Evolutionary conservation across 805 yeast species (phyloP).

Genomic region (Blastobotrys parvus): DNA sequence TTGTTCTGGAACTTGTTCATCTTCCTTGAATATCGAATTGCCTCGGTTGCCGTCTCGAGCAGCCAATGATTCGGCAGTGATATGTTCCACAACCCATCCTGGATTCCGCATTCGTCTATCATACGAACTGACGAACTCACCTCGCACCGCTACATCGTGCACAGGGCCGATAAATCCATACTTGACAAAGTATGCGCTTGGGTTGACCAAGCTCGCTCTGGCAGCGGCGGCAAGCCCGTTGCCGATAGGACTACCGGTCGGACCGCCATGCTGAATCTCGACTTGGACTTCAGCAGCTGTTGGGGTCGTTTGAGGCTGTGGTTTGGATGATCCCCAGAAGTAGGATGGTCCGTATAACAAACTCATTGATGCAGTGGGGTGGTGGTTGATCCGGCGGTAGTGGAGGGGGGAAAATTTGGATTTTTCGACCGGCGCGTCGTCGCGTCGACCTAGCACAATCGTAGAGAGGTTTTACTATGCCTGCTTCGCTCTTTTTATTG

Average conservation of each 20-base stretch:
- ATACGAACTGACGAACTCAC: conserved; percentile 78
- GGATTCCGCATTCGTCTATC: conserved; percentile 84
- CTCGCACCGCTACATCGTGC: conserved; percentile 66
- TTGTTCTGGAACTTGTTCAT: conserved; percentile 64
- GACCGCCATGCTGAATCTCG: too few species aligned
- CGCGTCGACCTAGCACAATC: too few species aligned
- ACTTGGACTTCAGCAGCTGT: neutral
- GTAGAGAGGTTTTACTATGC: too few species aligned
- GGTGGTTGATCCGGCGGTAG: too few species aligned
- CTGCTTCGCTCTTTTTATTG: too few species aligned
- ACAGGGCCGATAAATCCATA: conserved; percentile 96
- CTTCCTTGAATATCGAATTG: conserved; percentile 79
- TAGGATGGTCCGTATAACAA: conserved; percentile 1
- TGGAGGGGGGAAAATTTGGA: too few species aligned
- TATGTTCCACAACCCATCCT: conserved; percentile 68
- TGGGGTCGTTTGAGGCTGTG: neutral
- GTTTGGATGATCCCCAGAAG: conserved; percentile 5
- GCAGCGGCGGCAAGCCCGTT: conserved; percentile 1
- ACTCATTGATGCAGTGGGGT: neutral
- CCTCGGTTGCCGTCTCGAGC: conserved; percentile 53
- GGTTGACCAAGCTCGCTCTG: conserved; percentile 39
- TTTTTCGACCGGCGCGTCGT: too few species aligned
- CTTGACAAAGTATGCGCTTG: conserved; percentile 68
- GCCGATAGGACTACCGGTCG: conserved; percentile 1
- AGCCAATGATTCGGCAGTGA: conserved; percentile 60